Conservation (phyloP, 2,329 filamentous ascomycete species). For the Magnaporthales sp. region DNA sequence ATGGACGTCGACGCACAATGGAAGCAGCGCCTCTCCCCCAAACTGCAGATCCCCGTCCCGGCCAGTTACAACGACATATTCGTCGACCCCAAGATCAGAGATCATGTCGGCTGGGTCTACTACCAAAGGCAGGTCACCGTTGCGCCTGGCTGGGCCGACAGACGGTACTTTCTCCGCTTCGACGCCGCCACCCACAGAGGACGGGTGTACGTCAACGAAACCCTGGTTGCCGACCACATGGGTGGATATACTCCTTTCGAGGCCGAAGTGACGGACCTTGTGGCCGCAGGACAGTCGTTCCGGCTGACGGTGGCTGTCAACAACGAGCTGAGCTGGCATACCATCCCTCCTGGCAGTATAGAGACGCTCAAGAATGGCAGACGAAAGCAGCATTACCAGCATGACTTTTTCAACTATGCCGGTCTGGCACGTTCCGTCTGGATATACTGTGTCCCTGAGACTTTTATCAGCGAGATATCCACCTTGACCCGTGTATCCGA, state of each 20-base stretch:
- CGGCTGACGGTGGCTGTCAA: slow-evolving; percentile 21
- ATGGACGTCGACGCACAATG: slow-evolving; percentile 10
- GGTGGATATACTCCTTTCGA: slow-evolving; percentile 21
- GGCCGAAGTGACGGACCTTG: slow-evolving; percentile 14
- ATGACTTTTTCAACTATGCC: slow-evolving; percentile 22
- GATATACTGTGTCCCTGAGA: slow-evolving; percentile 15
- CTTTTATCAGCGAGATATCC: slow-evolving; percentile 15
- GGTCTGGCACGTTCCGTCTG: slow-evolving; percentile 20
- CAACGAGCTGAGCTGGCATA: slow-evolving; percentile 19
- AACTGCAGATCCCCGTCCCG: slow-evolving; percentile 14
- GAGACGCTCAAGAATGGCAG: slow-evolving; percentile 11
- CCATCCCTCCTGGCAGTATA: slow-evolving; percentile 17
- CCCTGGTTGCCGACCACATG: slow-evolving; percentile 15
- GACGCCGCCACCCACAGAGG: slow-evolving; percentile 20
- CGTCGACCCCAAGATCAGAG: slow-evolving; percentile 13
- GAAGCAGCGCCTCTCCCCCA: slow-evolving; percentile 21
- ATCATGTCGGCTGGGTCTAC: slow-evolving; percentile 22
- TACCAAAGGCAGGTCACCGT: slow-evolving; percentile 19
- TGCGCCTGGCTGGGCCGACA: slow-evolving; percentile 12
- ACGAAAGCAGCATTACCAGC: slow-evolving; percentile 16
- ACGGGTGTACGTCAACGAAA: slow-evolving; percentile 18
- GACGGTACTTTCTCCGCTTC: slow-evolving; percentile 15
- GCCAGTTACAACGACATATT: slow-evolving; percentile 19
- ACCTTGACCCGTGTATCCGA: slow-evolving; percentile 14
- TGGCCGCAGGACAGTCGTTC: slow-evolving; percentile 15